Conservation (phyloP, 306 rosid species). For the Quercus aquifolioides region DNA sequence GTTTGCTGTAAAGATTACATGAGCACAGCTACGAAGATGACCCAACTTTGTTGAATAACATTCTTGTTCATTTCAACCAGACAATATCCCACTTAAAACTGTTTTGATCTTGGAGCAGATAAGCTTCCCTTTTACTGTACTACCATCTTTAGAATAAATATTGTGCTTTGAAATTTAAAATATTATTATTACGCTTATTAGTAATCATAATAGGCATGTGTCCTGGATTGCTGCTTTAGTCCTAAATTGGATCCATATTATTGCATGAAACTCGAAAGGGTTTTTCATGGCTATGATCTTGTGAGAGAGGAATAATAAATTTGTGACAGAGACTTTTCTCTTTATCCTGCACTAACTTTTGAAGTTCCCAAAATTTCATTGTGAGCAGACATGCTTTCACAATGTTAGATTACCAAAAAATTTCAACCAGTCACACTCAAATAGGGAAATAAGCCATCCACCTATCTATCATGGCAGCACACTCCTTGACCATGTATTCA, state of each 20-base stretch:
- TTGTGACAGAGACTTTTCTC: not conserved
- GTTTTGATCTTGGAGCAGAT: too few relatives aligned
- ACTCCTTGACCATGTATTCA: conserved; percentile 14
- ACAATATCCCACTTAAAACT: too few relatives aligned
- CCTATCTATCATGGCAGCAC: conserved; percentile 18
- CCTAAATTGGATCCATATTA: not conserved
- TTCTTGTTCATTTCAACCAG: too few relatives aligned
- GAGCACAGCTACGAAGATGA: too few relatives aligned
- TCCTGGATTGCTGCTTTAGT: not conserved
- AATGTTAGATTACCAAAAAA: not conserved
- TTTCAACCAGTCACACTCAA: not conserved
- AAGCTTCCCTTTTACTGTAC: too few relatives aligned
- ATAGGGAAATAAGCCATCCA: conserved; percentile 23
- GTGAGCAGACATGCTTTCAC: not conserved
- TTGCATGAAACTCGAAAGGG: not conserved
- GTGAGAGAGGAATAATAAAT: not conserved
- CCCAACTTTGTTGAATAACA: too few relatives aligned
- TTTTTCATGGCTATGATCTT: not conserved
- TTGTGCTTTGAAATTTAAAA: too few relatives aligned
- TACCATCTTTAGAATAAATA: too few relatives aligned
- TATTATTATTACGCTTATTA: not conserved
- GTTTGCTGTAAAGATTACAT: too few relatives aligned
- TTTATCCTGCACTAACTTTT: not conserved
- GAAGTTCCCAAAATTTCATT: not conserved
- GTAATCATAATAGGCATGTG: not conserved